Evolutionary conservation across 2,329 filamentous ascomycete species (phyloP), one percentile per base, ranked within the genome.

Genomic region (Phaeosphaeriaceae sp.): DNA sequence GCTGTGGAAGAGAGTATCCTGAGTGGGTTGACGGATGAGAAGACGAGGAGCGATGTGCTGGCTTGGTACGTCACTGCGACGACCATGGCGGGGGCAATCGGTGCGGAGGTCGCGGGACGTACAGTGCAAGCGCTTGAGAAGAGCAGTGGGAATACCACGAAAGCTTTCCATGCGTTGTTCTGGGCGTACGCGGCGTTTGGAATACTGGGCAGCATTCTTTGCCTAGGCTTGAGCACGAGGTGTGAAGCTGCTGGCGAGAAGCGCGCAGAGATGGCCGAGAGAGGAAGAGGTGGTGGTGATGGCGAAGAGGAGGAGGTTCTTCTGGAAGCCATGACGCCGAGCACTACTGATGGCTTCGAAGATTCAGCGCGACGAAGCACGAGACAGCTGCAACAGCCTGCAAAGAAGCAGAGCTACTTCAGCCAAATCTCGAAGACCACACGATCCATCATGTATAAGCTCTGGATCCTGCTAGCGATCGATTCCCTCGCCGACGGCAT

Each of bases 401-500:
- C 54, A 11, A 65, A 76, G 73, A 62, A 80, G 73, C 63, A 65
- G 50, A 65, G 65, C 33, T 74, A 72, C 54, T 76, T 90, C 42
- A 68, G 68, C 36, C 74, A 86, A 59, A 88, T 90, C 51, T 89
- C 88, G 0, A 71, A 76, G 1, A 76, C 83, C 15, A 89, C 88
- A 0, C 81, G 84, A 13, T 80, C 79, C 1, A 81, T 86, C 67
- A 88, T 90, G 83, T 85, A 85, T 72, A 85, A 86, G 51, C 78
- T 90, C 3, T 90, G 88, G 86, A 83, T 88, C 57, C 81, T 90
- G 7, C 80, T 91, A 10, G 82, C 84, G 21, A 79, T 90, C 22
- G 88, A 90, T 74, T 87, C 86, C 1, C 79, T 89, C 10, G 86
- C 88, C 15, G 87, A 89, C 64, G 87, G 88, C 22, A 89, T 90